Conservation (phyloP, 805 yeast genomes). For the Yarrowia phangngaensis region DNA sequence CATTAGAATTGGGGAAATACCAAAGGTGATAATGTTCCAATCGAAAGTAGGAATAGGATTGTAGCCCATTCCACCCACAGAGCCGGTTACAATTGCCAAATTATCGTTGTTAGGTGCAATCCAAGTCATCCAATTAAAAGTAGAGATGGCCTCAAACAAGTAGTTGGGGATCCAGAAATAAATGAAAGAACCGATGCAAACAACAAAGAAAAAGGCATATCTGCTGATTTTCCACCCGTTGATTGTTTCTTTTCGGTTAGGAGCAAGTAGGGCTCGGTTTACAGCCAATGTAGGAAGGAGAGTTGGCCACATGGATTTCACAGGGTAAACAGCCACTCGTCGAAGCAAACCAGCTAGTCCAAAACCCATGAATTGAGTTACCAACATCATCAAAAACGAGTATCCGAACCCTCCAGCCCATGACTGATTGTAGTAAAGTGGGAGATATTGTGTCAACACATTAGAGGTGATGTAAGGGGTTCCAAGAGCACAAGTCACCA, state of each 20-base stretch:
- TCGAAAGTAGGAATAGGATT: slow-evolving; percentile 50
- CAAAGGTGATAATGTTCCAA: slow-evolving; percentile 40
- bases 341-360: slow-evolving; percentile 55
- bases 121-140: slow-evolving; percentile 64
- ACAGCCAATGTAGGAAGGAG: slow-evolving; percentile 57
- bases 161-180: slow-evolving; percentile 71
- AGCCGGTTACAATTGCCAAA: slow-evolving; percentile 62
- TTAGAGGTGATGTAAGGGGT: slow-evolving; percentile 30
- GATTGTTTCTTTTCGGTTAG: slow-evolving; percentile 44
- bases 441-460: slow-evolving; percentile 36
- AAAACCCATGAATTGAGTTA: slow-evolving; percentile 53
- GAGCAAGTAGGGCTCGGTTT: slow-evolving; percentile 43
- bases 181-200: slow-evolving; percentile 46
- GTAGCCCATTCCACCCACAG: slow-evolving; percentile 48
- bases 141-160: slow-evolving; percentile 57
- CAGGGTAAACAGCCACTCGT: slow-evolving; percentile 47
- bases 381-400: slow-evolving; percentile 45
- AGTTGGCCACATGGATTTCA: slow-evolving; percentile 47
- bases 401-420: slow-evolving; percentile 42
- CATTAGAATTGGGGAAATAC: slow-evolving; percentile 40
- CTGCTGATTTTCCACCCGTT: slow-evolving; percentile 62
- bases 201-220: slow-evolving; percentile 48
- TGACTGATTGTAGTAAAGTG: slow-evolving; percentile 34
- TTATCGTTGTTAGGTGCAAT: slow-evolving; percentile 51
- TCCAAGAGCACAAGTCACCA: slow-evolving; percentile 35